Base-by-base conservation (phyloP, 116 monocot species). In the Phalaenopsis hybrid region DNA sequence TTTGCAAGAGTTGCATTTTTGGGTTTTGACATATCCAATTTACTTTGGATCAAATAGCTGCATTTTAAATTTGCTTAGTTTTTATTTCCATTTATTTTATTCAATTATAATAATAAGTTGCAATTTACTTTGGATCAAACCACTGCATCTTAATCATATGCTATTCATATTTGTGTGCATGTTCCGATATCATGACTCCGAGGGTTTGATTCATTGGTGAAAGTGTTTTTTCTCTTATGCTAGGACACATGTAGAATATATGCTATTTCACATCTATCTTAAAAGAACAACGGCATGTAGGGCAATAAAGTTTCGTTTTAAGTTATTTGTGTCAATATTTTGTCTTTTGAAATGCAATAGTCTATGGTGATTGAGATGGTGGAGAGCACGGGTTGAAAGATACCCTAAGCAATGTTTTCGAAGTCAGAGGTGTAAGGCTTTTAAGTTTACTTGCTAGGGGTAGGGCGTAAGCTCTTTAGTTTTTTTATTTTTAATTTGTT, bases 21-120 rank as follows among this genome's bases (percentile, higher is more conserved):
- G 0, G 72, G 72, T 37, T 72, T 72, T 34, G 72, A 72, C 3
- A 72, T 72, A 37, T 41, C 3, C 41, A 13, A 16, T 72, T 13
- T 37, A 72, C 37, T 37, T 72, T n/a, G 16, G 13, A 72, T 72
- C 72, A 37, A 41, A 37, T 72, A 2, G 7, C 16, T 72, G 37
- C 17, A 34, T 37, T 41, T 13, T 72, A 72, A 72, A 72, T 8
- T 67, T 41, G 0, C 11, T 72, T 72, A 72, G 13, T 5, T 72
- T 72, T 72, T 15, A 63, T 33, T 72, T 72, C 31, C 72, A 72
- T 37, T 34, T 41, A 72, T 72, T 8, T 41, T 72, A 72, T 72
- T 72, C 41, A 41, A 72, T 33, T 41, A 15, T 41, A 25, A 12
- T 33, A 16, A 37, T 0, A 72, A 28, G 28, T 28, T 28, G 28